Base-by-base conservation (phyloP, 192 early-diverging fungal genomes). In the Phycomyces nitens region DNA sequence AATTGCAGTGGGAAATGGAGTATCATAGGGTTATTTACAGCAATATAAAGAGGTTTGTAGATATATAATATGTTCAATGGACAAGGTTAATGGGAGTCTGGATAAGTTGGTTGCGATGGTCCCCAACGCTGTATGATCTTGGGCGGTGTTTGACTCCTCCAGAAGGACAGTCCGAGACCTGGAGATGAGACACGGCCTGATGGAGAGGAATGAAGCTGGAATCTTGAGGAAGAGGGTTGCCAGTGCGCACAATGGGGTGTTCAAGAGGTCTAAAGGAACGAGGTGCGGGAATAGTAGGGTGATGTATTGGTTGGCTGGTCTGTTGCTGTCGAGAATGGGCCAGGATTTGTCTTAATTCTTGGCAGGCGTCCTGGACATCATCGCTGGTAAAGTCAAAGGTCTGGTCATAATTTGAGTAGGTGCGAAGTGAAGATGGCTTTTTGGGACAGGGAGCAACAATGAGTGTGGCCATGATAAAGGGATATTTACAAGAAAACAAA, bases 61-160 rank as follows among this genome's bases (percentile, higher is more conserved):
- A 22, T 58, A 34, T 58, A 34, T 39, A 59, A 3, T 14, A 21
- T 26, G 14, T 59, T 50, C 50, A 50, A 38, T 61, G 41, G 41
- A 59, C 41, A 23, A 41, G 41, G 22, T 50, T 61, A 27, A 24
- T 44, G 4, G 42, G 27, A 22, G 43, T 40, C 12, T 27, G 16
- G 29, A 61, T 21, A 50, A 44, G 47, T 23, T 61, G 47, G 43
- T 61, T 61, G 8, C 59, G 42, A 27, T 47, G 26, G 18, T 64
- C 63, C 22, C 54, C 63, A 15, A 64, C 63, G 47, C 63, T 64
- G 53, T 54, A 64, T 14, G 63, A 64, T 56, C 63, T 55, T 10
- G 63, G 63, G 26, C 63, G 52, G 34, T 64, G n/a, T 23, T 34
- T 52, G 39, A 34, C 38, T 34, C 29, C 38, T 34, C 29, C 29